Evolutionary conservation across 2,329 filamentous ascomycete genomes (phyloP).

Genomic region (Sporothrix brunneoviolacea): DNA sequence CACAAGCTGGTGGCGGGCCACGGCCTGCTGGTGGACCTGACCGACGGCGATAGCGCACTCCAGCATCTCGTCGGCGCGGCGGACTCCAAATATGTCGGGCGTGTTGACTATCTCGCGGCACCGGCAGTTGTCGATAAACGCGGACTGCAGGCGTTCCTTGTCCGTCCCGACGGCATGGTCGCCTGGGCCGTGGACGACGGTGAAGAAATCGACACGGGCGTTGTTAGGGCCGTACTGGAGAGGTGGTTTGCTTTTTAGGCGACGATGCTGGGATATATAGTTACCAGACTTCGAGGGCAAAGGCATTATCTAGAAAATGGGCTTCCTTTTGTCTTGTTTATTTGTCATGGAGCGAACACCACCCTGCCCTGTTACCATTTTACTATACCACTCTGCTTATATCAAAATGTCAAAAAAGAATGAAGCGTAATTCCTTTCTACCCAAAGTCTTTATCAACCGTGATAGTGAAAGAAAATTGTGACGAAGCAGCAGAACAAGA

Average conservation of each 20-base stretch:
- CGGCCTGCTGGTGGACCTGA: constrained; percentile 26
- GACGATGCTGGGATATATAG: too few species aligned
- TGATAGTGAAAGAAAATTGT: background rate
- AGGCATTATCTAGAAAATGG: too few species aligned
- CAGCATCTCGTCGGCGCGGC: background rate
- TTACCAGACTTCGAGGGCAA: too few species aligned
- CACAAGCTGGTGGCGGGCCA: constrained; percentile 23
- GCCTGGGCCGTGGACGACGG: constrained; percentile 7
- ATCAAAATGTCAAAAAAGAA: too few species aligned
- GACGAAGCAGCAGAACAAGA: background rate
- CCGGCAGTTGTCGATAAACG: background rate
- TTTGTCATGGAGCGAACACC: too few species aligned
- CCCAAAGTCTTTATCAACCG: background rate
- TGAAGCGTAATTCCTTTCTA: constrained; percentile 6
- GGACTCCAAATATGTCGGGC: background rate
- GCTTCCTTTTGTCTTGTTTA: background rate
- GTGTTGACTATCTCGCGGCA: constrained; percentile 5
- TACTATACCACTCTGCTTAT: background rate
- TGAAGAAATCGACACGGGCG: background rate
- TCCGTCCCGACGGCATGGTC: constrained; percentile 11
- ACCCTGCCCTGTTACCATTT: too few species aligned
- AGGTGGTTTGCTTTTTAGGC: constrained; percentile 1
- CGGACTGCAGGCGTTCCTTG: constrained; percentile 1
- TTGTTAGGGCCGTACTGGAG: background rate
- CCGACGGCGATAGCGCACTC: background rate